Percentiles rank a stretch among this genome's conserved stretches.
These are phyloP conservation scores for Ajuga chamaepitys DNA, from an alignment of 257 asterid species.

Conservation along the genomic window DNA sequence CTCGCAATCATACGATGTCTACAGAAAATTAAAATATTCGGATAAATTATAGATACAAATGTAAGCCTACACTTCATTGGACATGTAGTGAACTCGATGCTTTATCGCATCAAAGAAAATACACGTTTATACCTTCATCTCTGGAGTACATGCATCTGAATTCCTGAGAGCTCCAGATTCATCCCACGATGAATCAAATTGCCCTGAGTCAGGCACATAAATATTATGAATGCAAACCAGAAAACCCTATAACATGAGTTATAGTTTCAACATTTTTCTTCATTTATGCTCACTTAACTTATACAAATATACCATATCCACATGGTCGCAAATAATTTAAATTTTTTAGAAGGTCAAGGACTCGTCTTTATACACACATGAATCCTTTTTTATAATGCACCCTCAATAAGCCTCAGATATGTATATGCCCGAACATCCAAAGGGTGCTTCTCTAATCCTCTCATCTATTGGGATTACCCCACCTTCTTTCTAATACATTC, in stretches of 20 bases:
- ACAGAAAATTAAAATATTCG: conserved; percentile 12
- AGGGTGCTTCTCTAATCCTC: too few species aligned
- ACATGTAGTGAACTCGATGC: conserved; percentile 1
- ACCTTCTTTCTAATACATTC: too few species aligned
- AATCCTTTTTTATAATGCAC: neutral
- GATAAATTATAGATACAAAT: neutral
- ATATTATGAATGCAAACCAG: conserved; percentile 9
- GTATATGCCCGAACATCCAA: too few species aligned
- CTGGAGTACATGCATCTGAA: conserved; percentile 52
- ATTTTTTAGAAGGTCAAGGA: neutral
- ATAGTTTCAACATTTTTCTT: neutral
- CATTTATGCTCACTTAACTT: neutral
- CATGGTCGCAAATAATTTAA: conserved; percentile 4
- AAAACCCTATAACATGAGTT: neutral
- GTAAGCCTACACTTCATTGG: conserved; percentile 6
- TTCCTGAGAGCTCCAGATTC: conserved; percentile 34
- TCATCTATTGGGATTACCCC: too few species aligned
- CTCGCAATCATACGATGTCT: conserved; percentile 87
- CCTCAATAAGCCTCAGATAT: neutral
- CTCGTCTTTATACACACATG: neutral
- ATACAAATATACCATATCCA: neutral
- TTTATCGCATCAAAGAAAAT: conserved; percentile 19
- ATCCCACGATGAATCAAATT: conserved; percentile 33
- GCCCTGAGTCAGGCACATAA: conserved; percentile 26
- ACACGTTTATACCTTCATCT: conserved; percentile 45